Evolutionary conservation across 2,329 filamentous ascomycete species (phyloP).

Genomic region (Drechslerella coelobrocha): DNA sequence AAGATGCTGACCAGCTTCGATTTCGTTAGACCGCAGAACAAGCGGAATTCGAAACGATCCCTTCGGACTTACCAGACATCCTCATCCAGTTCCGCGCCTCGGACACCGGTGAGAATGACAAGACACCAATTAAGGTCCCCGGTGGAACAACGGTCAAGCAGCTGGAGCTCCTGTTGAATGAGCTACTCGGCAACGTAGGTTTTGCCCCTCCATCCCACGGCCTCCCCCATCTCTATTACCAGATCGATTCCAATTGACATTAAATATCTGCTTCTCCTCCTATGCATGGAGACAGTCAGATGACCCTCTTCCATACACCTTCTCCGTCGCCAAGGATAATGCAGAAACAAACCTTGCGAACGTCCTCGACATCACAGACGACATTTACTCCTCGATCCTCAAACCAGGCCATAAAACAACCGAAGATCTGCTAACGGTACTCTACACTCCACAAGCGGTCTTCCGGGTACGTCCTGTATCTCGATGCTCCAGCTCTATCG

Average conservation of each 20-base stretch:
- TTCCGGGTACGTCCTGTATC: slow-evolving; percentile 93
- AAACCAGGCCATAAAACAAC: slow-evolving; percentile 63
- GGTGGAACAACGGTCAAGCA: slow-evolving; percentile 54
- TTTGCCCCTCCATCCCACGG: not conserved
- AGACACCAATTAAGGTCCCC: slow-evolving; percentile 54
- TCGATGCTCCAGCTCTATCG: slow-evolving; percentile 72
- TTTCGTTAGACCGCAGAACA: slow-evolving; percentile 50
- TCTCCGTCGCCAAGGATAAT: slow-evolving; percentile 53
- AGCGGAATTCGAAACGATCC: slow-evolving; percentile 52
- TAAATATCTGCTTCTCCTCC: too few species aligned
- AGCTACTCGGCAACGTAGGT: slow-evolving; percentile 53
- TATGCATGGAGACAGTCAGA: slow-evolving; percentile 51
- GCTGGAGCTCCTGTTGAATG: slow-evolving; percentile 53
- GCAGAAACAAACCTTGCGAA: slow-evolving; percentile 51
- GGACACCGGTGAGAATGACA: slow-evolving; percentile 54
- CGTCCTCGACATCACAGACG: slow-evolving; percentile 55
- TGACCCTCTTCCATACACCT: slow-evolving; percentile 54
- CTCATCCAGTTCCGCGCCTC: slow-evolving; percentile 54
- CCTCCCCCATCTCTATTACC: not conserved
- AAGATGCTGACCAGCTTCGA: not conserved
- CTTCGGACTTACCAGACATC: slow-evolving; percentile 54
- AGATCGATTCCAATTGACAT: too few species aligned
- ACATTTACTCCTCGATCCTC: slow-evolving; percentile 56
- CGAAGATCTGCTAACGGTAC: slow-evolving; percentile 69
- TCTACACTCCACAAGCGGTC: slow-evolving; percentile 82